A percentile compares a stretch with the other conserved stretches of the same genome.
phyloP scores from a whole-genome alignment of 768 basidiomycete species.

The Tubosaeta sp. region DNA sequence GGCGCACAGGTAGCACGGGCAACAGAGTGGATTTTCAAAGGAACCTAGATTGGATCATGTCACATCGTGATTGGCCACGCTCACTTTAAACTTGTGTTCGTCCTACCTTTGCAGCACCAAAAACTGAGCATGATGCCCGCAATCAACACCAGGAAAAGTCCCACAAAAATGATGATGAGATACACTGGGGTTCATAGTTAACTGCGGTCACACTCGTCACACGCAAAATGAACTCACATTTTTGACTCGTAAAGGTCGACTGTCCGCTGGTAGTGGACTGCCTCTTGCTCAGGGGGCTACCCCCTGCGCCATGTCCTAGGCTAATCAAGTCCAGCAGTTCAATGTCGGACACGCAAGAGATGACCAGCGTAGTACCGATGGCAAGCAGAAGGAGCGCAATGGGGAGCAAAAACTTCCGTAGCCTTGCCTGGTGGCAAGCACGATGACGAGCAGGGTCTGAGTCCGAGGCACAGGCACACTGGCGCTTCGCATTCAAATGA shows the following conservation, averaged over 20 bases:
- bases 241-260: slow-evolving; percentile 37
- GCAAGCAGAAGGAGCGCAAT: slow-evolving; percentile 30
- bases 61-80: not conserved
- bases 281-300: slow-evolving; percentile 27
- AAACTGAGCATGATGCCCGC: slow-evolving; percentile 55
- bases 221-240: slow-evolving; percentile 34
- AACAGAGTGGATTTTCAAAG: slow-evolving; percentile 62
- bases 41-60: slow-evolving; percentile 32
- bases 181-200: slow-evolving; percentile 41
- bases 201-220: not conserved
- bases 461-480: slow-evolving; percentile 20
- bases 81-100: not conserved
- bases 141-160: slow-evolving; percentile 50
- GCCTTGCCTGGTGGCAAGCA: slow-evolving; percentile 29
- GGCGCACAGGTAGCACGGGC: slow-evolving; percentile 69
- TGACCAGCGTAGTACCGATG: slow-evolving; percentile 27
- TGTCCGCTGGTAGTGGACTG: slow-evolving; percentile 11
- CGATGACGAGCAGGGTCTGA: slow-evolving; percentile 23
- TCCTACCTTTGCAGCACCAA: slow-evolving; percentile 60
- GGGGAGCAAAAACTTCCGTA: slow-evolving; percentile 35
- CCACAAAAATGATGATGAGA: slow-evolving; percentile 62
- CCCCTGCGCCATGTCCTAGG: slow-evolving; percentile 27
- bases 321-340: slow-evolving; percentile 20
- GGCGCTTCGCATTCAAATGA: slow-evolving; percentile 16
- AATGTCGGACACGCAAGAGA: slow-evolving; percentile 30